Percentiles rank a stretch among this genome's conserved stretches.
These are phyloP conservation scores for Xylaria palmicola DNA, from an alignment of 495 filamentous ascomycete species.

Conservation along the genomic window DNA sequence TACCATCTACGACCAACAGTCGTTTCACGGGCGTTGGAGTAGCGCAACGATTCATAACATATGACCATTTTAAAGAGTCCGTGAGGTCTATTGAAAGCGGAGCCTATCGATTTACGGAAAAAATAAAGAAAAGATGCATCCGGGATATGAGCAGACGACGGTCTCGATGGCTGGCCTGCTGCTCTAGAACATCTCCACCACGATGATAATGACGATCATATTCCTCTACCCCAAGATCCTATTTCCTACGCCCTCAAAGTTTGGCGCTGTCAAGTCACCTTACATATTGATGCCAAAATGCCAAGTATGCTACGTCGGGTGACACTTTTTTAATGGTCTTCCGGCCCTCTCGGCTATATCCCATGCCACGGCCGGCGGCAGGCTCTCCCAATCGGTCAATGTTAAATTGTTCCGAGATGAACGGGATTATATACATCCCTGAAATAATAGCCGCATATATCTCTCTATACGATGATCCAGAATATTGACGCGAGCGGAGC, in stretches of 20 bases:
- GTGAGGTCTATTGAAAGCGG: not conserved
- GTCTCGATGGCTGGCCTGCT: not conserved
- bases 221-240: too few relatives aligned
- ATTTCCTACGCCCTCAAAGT: not conserved
- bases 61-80: not conserved
- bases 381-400: not conserved
- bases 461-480: not conserved
- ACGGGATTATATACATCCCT: not conserved
- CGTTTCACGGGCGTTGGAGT: too few relatives aligned
- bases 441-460: not conserved
- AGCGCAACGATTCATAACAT: not conserved
- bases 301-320: constrained; percentile 1
- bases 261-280: not conserved
- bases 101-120: not conserved
- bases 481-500: not conserved
- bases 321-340: not conserved
- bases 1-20: too few relatives aligned
- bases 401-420: constrained; percentile 2
- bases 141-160: not conserved
- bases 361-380: constrained; percentile 2
- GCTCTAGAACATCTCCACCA: not conserved
- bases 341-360: constrained; percentile 4
- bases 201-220: not conserved
- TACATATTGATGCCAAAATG: not conserved
- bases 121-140: not conserved